Percentiles rank a stretch among this genome's conserved stretches.
Conservation (phyloP, 2,329 filamentous ascomycete genomes). For the Pestalotiopsis sp. region DNA sequence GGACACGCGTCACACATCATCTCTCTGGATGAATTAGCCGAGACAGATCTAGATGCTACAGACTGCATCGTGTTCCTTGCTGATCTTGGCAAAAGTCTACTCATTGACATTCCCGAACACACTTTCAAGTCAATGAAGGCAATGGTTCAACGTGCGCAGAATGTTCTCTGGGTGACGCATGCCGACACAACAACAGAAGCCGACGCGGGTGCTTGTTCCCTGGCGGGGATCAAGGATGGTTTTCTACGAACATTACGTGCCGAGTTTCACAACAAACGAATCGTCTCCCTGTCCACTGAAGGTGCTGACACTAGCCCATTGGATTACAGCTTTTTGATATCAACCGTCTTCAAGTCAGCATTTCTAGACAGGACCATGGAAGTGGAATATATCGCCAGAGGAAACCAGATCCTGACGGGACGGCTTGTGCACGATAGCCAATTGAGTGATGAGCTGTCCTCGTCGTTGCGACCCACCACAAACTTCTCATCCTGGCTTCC, state of each 20-base stretch:
- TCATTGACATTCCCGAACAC: conserved; percentile 23
- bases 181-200: conserved; percentile 12
- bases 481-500: background rate
- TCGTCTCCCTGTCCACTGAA: conserved; percentile 25
- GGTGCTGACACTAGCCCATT: background rate
- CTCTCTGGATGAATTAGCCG: background rate
- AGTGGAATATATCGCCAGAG: background rate
- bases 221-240: conserved; percentile 23
- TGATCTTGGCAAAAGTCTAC: conserved; percentile 25
- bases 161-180: conserved; percentile 29
- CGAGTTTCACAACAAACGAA: conserved; percentile 27
- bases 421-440: background rate
- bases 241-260: conserved; percentile 28
- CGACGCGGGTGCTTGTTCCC: background rate
- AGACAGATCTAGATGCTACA: background rate
- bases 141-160: conserved; percentile 20
- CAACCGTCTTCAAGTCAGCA: background rate
- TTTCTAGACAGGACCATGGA: background rate
- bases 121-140: conserved; percentile 23
- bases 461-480: background rate
- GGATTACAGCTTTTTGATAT: background rate
- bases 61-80: conserved; percentile 23
- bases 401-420: background rate
- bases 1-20: background rate
- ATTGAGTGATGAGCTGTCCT: background rate